Evolutionary conservation across 345 rosid genomes (phyloP), one percentile per base, ranked within the genome.

Genomic region (Eutrema yunnanense): DNA sequence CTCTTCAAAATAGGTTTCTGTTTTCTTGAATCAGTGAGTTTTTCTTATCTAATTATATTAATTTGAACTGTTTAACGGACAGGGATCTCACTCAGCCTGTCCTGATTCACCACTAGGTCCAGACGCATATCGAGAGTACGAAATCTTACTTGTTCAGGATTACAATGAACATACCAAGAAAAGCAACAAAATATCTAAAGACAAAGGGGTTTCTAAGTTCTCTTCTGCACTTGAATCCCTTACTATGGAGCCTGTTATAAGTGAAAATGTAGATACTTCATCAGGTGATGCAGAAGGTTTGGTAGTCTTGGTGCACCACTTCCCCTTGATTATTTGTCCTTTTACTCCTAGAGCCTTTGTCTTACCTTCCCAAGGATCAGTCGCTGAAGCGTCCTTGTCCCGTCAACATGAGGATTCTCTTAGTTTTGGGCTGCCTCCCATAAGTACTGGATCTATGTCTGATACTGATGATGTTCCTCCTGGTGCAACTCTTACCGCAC

Each of bases 61-160:
- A 10, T 42, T 59, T 29, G 9, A 8, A 13, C 6, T 73, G 30
- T 66, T 51, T 52, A 66, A 73, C 40, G 52, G 79, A 76, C 79
- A 91, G 97, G 82, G 83, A 73, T 88, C 95, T 76, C 97, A 94
- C 78, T 88, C 95, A 54, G 83, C 82, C 8, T 91, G 80, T 71
- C 88, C 95, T 41, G 92, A 89, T 78, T 94, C 96, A 52, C 98
- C 98, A 77, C 77, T 91, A 57, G 97, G 99, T 71, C 86, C 97
- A 30, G 97, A 94, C 70, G 99, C 97, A 42, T 94, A 86, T 77
- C 85, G 53, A 54, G 99, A 94, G 77, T 94, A 91, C 62, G 90
- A 89, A 82, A 74, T 85, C 40, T 81, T 94, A 83, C 99, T 94
- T 83, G 88, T 84, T 73, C 99, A 88, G 83, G 99, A 94, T 82